These are phyloP conservation scores for Zygoascus bituminiphila DNA, from an alignment of 805 yeast genomes.

Conservation along the genomic window DNA sequence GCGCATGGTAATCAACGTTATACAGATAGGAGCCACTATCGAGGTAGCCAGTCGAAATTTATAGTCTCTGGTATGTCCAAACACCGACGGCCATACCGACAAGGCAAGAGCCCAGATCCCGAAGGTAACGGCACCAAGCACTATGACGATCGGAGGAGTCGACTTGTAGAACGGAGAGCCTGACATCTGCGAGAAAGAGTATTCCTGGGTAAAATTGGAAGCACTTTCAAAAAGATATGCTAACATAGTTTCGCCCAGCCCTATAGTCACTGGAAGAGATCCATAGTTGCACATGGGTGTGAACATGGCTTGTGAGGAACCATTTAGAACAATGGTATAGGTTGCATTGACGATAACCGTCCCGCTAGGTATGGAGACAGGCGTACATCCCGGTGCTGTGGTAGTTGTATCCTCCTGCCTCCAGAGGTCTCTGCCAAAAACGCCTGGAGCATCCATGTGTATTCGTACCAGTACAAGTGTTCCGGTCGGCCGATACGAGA, in stretches of 20 bases:
- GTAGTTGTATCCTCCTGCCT: conserved; percentile 1
- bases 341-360: conserved; percentile 11
- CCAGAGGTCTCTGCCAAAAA: neutral
- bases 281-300: conserved; percentile 12
- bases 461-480: too few relatives aligned
- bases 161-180: conserved; percentile 12
- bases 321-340: conserved; percentile 5
- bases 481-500: too few relatives aligned
- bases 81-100: neutral
- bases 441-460: too few relatives aligned
- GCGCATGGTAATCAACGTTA: neutral
- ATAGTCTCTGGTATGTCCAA: neutral
- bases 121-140: conserved; percentile 10
- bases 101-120: conserved; percentile 10
- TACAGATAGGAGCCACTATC: neutral
- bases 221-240: neutral
- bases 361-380: conserved; percentile 10
- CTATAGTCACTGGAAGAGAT: conserved; percentile 7
- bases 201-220: neutral
- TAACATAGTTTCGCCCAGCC: neutral
- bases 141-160: conserved; percentile 8
- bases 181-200: conserved; percentile 1
- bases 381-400: conserved; percentile 10
- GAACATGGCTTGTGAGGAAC: conserved; percentile 5
- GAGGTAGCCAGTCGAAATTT: neutral